Evolutionary conservation across 345 rosid genomes (phyloP), one percentile per base, ranked within the genome.

Genomic region (Nasturtium officinale): DNA sequence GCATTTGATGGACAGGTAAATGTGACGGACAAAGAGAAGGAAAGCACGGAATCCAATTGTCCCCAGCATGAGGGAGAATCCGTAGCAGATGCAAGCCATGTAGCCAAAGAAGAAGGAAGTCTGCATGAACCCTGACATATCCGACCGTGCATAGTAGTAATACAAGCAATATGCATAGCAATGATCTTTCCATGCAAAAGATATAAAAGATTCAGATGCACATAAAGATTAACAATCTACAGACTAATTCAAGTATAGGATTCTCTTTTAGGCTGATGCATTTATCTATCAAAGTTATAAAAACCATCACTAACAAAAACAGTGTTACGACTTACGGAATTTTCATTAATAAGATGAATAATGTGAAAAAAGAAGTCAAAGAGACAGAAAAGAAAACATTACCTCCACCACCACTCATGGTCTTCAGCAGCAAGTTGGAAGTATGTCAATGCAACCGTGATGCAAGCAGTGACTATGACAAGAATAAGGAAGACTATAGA

Each of bases 321-420:
- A 33, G n/a, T 40, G 30, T 11, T 6, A 46, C 10, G 18, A 47
- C 69, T 46, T 11, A 18, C 2, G 12, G 46, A n/a, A 29, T 11
- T 65, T 33, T 48, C 30, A 47, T 32, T 30, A 11, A 12, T 38
- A 61, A 29, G 52, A 21, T 51, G 1, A 61, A 38, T 50, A 23
- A 71, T 23, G 25, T 45, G 67, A 23, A 53, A 51, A 3, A 21
- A 61, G n/a, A 53, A 33, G 5, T 42, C 18, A 46, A 33, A 26
- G 47, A 48, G 29, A 28, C 8, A 30, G 64, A 56, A 13, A 30
- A 1, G 29, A 47, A 52, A 7, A 13, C 66, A 33, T 46, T 71
- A 85, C 89, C 87, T 86, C 89, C 89, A 86, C 89, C 87, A 86
- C 87, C 87, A 86, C 17, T 76, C 86, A 43, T 84, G 87, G 65